Base-by-base conservation (phyloP, 148 eudicot species). In the Rhododendron molle region DNA sequence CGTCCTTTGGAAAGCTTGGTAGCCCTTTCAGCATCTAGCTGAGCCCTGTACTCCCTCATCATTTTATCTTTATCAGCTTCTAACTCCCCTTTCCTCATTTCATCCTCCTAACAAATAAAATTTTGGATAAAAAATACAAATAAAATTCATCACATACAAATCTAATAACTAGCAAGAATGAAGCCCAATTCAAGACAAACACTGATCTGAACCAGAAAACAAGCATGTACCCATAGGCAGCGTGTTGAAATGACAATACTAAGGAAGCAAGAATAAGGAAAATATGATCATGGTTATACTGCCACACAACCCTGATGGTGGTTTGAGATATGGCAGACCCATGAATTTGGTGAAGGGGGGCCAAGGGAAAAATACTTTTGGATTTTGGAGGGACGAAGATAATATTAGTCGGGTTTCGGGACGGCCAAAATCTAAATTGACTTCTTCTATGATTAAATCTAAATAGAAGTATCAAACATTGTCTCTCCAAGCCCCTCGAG, bases 21-120 rank as follows among this genome's bases (percentile, higher is more conserved):
- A 86, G 96, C 97, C 92, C 99, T 92, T 93, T 97, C 99, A 65
- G 98, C 98, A 90, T 97, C 99, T 86, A 97, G 91, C 85, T 94
- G 98, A 87, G 95, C 95, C 86, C 98, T 92, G 88, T 97, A 97
- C 78, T 95, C 98, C 84, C 94, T 89, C 99, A 97, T 97, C 98
- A 95, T 97, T 89, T 87, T 93, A 88, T 97, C 99, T 91, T 97
- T 97, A 90, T 97, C 99, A 50, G 99, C 99, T 94, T 97, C 99
- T 81, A 92, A 83, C 86, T 95, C 98, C 73, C 98, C 99, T 88
- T 91, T 95, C 87, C 83, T 97, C 86, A 94, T 85, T 88, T 95
- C 99, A 86, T 95, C 99, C 88, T 97, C 99, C 98, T 97, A 87
- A 76, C 50, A 82, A 84, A 54, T 62, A 34, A 76, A 85, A 30